Evolutionary conservation across 345 rosid species (phyloP), one percentile per base, ranked within the genome.

Genomic region (Hirschfeldia incana): DNA sequence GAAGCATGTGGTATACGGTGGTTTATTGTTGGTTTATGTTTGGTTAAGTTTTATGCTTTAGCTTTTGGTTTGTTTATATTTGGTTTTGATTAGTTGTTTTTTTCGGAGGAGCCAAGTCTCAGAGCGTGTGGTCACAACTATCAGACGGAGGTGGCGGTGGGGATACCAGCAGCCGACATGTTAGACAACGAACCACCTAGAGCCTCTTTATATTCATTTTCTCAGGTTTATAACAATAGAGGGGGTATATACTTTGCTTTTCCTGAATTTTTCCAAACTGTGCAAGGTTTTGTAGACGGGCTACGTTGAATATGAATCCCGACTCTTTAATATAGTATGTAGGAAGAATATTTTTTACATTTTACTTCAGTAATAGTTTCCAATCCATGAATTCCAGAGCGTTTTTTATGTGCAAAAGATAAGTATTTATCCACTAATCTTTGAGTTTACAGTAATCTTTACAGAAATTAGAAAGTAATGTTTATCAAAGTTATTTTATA

Each of bases 1-100:
- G 98, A 26, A 90, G 94, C 97, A 96, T 96, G 98, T 96, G 99
- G 99, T 96, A 87, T 21, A 21, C 21, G 21, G 21, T 21, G 21
- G 21, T 21, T 21, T 21, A 21, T 21, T 21, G 21, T 21, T 21
- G 21, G 21, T 21, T 21, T 21, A 21, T 21, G 21, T 21, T 21
- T 21, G 21, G 21, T 21, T 21, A 21, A 21, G 21, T 21, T 21
- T 21, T 21, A 21, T 21, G 21, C 21, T 21, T 21, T 21, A 21
- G 21, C 21, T 21, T 21, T 21, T 21, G 21, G 21, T 21, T 21
- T 21, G 21, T 21, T 21, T 21, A 21, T 21, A 21, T 21, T 21
- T 21, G 21, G 21, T 21, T 21, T 21, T 21, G 21, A 21, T 21
- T 21, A 21, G 21, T 21, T 21, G 21, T 21, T 21, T 21, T 21